phyloP scores from a whole-genome alignment of 257 asterid species.

The Solanum sejunctum region DNA sequence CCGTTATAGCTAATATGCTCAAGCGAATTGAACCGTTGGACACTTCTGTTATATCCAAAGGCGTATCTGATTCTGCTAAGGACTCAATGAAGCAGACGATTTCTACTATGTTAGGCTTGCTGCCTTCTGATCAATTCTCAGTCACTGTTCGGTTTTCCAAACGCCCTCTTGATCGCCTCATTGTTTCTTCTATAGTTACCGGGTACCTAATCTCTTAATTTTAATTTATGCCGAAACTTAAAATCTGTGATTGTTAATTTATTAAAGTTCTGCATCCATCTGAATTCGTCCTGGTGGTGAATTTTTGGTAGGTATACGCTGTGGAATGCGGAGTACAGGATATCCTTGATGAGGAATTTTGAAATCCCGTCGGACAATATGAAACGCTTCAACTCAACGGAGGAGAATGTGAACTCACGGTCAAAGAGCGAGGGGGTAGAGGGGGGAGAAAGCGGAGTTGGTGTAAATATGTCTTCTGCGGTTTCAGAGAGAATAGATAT shows the following conservation, averaged over 20 bases:
- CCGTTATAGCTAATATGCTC: slow-evolving; percentile 80
- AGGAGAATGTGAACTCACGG: slow-evolving; percentile 18
- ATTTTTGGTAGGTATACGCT: slow-evolving; percentile 54
- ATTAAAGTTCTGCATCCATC: not conserved
- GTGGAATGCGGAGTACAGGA: slow-evolving; percentile 96
- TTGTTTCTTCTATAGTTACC: slow-evolving; percentile 76
- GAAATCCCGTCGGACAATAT: slow-evolving; percentile 33
- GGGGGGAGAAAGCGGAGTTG: slow-evolving; percentile 18
- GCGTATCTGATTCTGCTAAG: slow-evolving; percentile 84
- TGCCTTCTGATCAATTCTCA: slow-evolving; percentile 87
- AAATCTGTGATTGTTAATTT: not conserved
- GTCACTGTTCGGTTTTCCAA: slow-evolving; percentile 61
- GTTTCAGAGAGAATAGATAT: not conserved
- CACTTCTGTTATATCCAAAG: slow-evolving; percentile 62
- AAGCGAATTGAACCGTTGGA: slow-evolving; percentile 89
- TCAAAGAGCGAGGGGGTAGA: slow-evolving; percentile 30
- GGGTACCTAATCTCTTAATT: slow-evolving; percentile 38
- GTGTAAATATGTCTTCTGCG: slow-evolving; percentile 1
- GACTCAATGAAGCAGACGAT: slow-evolving; percentile 99
- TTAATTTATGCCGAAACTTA: not conserved
- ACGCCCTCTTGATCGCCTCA: slow-evolving; percentile 64
- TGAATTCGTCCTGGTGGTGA: not conserved
- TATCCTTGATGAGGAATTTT: slow-evolving; percentile 77
- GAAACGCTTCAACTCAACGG: slow-evolving; percentile 3
- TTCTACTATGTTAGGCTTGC: slow-evolving; percentile 92